These are phyloP conservation scores for Stenocarpella maydis DNA, from an alignment of 2,329 filamentous ascomycete species.

Conservation along the genomic window DNA sequence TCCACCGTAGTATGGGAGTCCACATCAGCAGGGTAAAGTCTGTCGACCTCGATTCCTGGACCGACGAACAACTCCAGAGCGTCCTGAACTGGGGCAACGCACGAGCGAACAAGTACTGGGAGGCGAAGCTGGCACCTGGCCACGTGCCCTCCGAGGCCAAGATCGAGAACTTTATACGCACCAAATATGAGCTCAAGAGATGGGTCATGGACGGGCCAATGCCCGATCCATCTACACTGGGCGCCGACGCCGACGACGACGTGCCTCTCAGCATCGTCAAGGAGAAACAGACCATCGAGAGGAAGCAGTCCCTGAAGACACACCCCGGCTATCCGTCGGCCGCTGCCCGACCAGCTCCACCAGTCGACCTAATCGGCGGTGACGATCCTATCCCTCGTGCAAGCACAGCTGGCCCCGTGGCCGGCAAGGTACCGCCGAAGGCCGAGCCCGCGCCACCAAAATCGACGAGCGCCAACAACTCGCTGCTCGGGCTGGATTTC, in stretches of 20 bases:
- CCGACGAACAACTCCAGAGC: conserved; percentile 95
- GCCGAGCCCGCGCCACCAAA: conserved; percentile 72
- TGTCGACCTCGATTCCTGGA: conserved; percentile 97
- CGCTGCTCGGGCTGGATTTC: conserved; percentile 91
- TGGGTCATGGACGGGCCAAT: conserved; percentile 99
- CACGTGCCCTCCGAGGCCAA: conserved; percentile 96
- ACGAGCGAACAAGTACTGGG: conserved; percentile 98
- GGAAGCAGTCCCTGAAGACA: conserved; percentile 69
- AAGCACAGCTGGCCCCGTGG: conserved; percentile 74
- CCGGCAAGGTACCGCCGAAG: conserved; percentile 66
- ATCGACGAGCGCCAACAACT: conserved; percentile 81
- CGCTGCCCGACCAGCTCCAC: conserved; percentile 48
- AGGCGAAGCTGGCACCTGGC: conserved; percentile 88
- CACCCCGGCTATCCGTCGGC: conserved; percentile 54
- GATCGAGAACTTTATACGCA: conserved; percentile 99
- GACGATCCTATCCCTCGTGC: conserved; percentile 74
- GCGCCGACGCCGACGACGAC: conserved; percentile 87
- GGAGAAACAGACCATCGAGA: conserved; percentile 71
- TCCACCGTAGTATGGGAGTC: conserved; percentile 98
- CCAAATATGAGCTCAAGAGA: conserved; percentile 97
- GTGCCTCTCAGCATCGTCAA: conserved; percentile 70
- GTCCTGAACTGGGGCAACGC: conserved; percentile 95
- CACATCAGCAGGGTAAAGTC: conserved; percentile 99
- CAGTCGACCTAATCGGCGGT: conserved; percentile 85
- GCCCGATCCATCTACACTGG: conserved; percentile 89